Evolutionary conservation across 78 protist species (phyloP).

Genomic region (Monosiga brevicollis): DNA sequence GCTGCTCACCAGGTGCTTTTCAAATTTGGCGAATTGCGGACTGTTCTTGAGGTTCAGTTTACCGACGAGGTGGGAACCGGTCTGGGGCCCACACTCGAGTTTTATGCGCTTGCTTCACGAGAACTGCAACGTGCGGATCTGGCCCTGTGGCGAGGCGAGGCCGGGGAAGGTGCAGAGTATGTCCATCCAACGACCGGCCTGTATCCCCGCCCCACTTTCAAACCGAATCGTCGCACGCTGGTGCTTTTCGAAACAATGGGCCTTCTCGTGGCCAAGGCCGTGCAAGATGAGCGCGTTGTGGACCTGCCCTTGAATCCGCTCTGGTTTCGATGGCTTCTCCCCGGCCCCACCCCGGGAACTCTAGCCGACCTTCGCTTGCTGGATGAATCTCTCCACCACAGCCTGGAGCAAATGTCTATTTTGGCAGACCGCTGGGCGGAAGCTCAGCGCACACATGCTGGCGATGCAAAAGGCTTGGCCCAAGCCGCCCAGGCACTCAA

Average conservation of each 20-base stretch:
- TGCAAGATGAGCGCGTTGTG: slow-evolving; percentile 44
- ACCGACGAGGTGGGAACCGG: slow-evolving; percentile 68
- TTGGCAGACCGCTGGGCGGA: background rate
- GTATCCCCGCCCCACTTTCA: slow-evolving; percentile 16
- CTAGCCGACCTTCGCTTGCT: background rate
- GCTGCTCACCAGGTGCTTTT: slow-evolving; percentile 30
- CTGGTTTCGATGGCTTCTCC: background rate
- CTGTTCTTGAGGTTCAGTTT: slow-evolving; percentile 59
- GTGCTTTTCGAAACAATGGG: slow-evolving; percentile 15
- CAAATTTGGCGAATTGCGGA: background rate
- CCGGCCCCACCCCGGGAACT: background rate
- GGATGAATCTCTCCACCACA: background rate
- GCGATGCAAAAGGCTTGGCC: background rate
- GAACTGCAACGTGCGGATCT: slow-evolving; percentile 26
- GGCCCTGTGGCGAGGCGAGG: slow-evolving; percentile 28
- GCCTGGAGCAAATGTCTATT: background rate
- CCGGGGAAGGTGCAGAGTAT: background rate
- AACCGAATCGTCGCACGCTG: background rate
- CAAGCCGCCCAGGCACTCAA: background rate
- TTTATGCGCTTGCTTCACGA: slow-evolving; percentile 40
- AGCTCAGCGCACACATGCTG: background rate
- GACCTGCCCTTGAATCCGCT: slow-evolving; percentile 19
- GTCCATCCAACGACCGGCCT: slow-evolving; percentile 16
- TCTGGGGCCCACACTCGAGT: slow-evolving; percentile 82
- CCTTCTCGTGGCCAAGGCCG: slow-evolving; percentile 46